Evolutionary conservation across 495 filamentous ascomycete genomes (phyloP).

Genomic region (Aspergillus kassunensis): DNA sequence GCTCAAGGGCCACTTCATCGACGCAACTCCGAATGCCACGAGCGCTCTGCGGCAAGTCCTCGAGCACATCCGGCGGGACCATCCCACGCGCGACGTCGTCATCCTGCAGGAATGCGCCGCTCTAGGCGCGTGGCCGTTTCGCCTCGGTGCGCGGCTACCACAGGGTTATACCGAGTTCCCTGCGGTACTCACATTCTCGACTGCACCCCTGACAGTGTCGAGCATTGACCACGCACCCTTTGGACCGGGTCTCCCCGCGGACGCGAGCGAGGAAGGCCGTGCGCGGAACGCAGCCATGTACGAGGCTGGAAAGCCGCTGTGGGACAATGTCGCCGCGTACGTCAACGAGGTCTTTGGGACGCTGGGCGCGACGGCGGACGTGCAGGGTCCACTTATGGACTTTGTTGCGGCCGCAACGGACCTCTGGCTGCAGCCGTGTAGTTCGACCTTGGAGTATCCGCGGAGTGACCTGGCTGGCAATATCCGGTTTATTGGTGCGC

Average conservation of each 20-base stretch:
- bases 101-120: neutral
- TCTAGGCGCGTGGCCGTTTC: neutral
- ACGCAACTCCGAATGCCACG: neutral
- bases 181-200: neutral
- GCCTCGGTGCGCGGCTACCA: neutral
- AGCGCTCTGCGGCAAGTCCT: neutral
- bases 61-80: neutral
- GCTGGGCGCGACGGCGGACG: neutral
- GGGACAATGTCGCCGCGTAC: neutral
- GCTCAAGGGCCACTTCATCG: constrained; percentile 1
- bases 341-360: neutral
- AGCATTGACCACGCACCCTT: constrained; percentile 4
- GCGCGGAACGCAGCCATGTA: constrained; percentile 4
- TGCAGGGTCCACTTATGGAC: neutral
- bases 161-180: constrained; percentile 2
- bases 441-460: constrained; percentile 8
- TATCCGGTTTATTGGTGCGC: constrained; percentile 1
- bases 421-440: constrained; percentile 1
- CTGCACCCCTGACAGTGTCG: neutral
- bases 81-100: neutral
- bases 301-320: neutral
- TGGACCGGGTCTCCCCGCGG: constrained; percentile 2
- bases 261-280: constrained; percentile 1
- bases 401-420: neutral
- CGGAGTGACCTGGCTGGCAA: constrained; percentile 5